phyloP scores from a whole-genome alignment of 352 stramenopile species.

The Pythium phragmitis region DNA sequence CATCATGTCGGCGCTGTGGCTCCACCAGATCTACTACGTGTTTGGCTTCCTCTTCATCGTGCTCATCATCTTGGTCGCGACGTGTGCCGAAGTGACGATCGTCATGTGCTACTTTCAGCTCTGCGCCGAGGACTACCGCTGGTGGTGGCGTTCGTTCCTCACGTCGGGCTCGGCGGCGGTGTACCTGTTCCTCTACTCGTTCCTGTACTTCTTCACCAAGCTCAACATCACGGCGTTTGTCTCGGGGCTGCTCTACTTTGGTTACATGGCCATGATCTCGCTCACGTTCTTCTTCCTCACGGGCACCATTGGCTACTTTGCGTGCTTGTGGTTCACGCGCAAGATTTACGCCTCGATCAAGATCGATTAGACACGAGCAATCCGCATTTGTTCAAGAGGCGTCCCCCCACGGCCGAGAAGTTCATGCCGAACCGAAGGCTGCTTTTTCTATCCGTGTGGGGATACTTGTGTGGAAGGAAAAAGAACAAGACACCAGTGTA shows the following conservation, averaged over 20 bases:
- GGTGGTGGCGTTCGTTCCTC: conserved; percentile 97
- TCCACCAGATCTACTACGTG: conserved; percentile 99
- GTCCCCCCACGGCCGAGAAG: background rate
- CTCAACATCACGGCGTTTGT: conserved; percentile 96
- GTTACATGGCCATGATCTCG: conserved; percentile 99
- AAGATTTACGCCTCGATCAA: conserved; percentile 98
- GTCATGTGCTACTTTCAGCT: conserved; percentile 99
- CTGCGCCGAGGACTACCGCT: conserved; percentile 99
- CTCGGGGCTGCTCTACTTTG: conserved; percentile 97
- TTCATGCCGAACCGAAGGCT: conserved; percentile 9
- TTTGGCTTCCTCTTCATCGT: conserved; percentile 99
- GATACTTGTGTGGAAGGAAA: background rate
- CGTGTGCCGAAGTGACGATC: conserved; percentile 98
- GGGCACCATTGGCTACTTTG: conserved; percentile 96
- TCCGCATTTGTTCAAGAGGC: background rate
- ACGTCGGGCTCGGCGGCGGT: conserved; percentile 94
- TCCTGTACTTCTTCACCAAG: conserved; percentile 98
- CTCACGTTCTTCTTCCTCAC: conserved; percentile 97
- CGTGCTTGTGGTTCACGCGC: conserved; percentile 98
- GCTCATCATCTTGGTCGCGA: conserved; percentile 96
- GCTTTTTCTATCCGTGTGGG: background rate
- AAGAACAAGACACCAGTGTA: conserved; percentile 8
- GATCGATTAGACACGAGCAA: conserved; percentile 77
- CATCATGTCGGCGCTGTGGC: conserved; percentile 99
- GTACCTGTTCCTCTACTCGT: conserved; percentile 99